Evolutionary conservation across 257 asterid genomes (phyloP), one percentile per base, ranked within the genome.

Genomic region (Gentiana dahurica): DNA sequence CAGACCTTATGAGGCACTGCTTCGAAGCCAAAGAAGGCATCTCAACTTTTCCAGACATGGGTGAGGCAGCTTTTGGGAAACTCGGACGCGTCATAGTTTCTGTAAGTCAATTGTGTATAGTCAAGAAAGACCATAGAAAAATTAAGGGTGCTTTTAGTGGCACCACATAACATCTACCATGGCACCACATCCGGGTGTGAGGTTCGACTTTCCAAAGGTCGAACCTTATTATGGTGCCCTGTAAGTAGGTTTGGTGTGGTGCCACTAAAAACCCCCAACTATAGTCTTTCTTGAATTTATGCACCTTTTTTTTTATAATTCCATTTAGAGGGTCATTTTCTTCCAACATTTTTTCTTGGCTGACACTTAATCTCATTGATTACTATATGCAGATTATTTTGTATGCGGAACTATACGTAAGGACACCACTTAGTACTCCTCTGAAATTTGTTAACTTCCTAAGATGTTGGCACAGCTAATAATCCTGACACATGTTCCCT

Each of bases 61-160:
- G 95, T 63, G 85, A 81, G 68, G 97, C 95, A 47, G 95, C 97
- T 44, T 81, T 82, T 64, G 97, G 97, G 54, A 82, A 65, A 66
- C 68, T 47, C 33, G 94, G 95, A 36, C 86, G 95, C 34, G 64
- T 88, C 62, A n/a, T 85, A 6, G 65, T 85, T 55, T 88, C 95
- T 72, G 91, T 88, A 77, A 74, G 80, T 75, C 5, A 5, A 41
- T 7, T 41, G 46, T 41, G 5, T 5, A 41, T 39, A 41, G 46
- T 41, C 46, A 41, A 41, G 46, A 7, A 41, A 41, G 46, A 41
- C 46, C 46, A 6, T 41, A 41, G 46, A 3, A 41, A 41, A 41
- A 5, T 41, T 24, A 24, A 24, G 24, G 24, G 24, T 24, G 24
- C 24, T 1, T 24, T 24, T 24, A 24, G 24, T 24, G 24, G 24